Evolutionary conservation across 805 yeast species (phyloP).

Genomic region (Nakazawaea ernobii): DNA sequence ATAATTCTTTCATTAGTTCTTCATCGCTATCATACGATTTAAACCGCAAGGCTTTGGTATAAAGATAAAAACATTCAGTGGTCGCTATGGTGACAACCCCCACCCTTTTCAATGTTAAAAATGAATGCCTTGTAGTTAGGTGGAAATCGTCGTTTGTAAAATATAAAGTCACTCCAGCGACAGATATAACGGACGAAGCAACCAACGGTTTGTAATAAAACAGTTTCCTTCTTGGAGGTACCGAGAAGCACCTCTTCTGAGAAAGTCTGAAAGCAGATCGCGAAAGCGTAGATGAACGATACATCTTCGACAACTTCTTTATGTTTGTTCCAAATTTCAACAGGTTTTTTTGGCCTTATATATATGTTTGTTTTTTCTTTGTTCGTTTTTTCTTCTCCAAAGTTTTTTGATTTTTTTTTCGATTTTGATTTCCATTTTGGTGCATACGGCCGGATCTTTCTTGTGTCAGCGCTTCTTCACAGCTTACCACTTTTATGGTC

Average conservation of each 20-base stretch:
- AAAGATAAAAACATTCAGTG: constrained; percentile 63
- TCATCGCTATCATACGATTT: constrained; percentile 37
- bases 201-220: not conserved
- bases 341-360: too few species aligned
- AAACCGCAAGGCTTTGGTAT: constrained; percentile 48
- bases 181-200: not conserved
- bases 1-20: constrained; percentile 46
- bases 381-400: too few species aligned
- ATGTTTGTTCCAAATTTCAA: too few species aligned
- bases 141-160: constrained; percentile 32
- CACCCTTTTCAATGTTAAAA: constrained; percentile 41
- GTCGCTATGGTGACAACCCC: constrained; percentile 68
- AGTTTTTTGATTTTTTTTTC: too few species aligned
- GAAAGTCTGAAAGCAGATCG: too few species aligned
- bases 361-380: too few species aligned
- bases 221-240: not conserved
- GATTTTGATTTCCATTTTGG: too few species aligned
- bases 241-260: not conserved
- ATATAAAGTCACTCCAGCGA: constrained; percentile 18
- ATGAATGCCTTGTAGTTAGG: constrained; percentile 26
- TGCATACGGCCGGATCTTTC: too few species aligned
- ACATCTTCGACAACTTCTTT: too few species aligned
- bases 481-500: too few species aligned
- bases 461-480: too few species aligned
- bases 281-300: too few species aligned